A percentile compares a stretch with the other conserved stretches of the same genome.
Evolutionary conservation across 192 early-diverging fungal species (phyloP).

Genomic region (Coemansia sp.): DNA sequence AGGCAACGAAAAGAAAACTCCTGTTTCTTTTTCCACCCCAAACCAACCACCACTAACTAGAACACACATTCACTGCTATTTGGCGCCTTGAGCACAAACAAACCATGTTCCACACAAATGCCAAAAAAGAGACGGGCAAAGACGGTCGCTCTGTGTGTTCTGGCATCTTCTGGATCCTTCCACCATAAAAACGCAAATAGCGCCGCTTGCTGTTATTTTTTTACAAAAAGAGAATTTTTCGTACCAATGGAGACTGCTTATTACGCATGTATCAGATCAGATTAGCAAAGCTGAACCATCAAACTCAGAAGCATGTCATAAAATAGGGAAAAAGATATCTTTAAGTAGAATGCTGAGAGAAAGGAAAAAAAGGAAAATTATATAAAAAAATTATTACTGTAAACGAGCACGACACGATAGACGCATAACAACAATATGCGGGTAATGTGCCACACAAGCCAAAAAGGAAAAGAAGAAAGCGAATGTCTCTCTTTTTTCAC

Average conservation of each 20-base stretch:
- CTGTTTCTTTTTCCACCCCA: too few relatives aligned
- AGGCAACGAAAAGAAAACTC: too few relatives aligned
- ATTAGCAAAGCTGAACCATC: neutral
- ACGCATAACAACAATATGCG: neutral
- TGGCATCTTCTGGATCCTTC: neutral
- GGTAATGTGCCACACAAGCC: too few relatives aligned
- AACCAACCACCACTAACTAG: too few relatives aligned
- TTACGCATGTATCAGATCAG: neutral
- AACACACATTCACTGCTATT: too few relatives aligned
- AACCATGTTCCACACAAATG: neutral
- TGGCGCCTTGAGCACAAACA: too few relatives aligned
- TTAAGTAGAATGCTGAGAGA: neutral
- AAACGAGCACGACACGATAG: neutral
- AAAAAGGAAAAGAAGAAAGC: too few relatives aligned
- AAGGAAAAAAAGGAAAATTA: neutral
- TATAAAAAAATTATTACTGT: neutral
- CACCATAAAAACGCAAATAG: too few relatives aligned
- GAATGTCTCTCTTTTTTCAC: too few relatives aligned
- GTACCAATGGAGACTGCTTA: neutral
- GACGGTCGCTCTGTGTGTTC: neutral
- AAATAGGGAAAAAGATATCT: neutral
- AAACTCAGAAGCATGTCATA: neutral
- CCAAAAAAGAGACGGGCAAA: neutral
- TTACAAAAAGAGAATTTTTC: slow-evolving; percentile 2
- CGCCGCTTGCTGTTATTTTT: neutral